These are phyloP conservation scores for Penicillium sp. DNA, from an alignment of 2,329 filamentous ascomycete genomes.

Conservation along the genomic window DNA sequence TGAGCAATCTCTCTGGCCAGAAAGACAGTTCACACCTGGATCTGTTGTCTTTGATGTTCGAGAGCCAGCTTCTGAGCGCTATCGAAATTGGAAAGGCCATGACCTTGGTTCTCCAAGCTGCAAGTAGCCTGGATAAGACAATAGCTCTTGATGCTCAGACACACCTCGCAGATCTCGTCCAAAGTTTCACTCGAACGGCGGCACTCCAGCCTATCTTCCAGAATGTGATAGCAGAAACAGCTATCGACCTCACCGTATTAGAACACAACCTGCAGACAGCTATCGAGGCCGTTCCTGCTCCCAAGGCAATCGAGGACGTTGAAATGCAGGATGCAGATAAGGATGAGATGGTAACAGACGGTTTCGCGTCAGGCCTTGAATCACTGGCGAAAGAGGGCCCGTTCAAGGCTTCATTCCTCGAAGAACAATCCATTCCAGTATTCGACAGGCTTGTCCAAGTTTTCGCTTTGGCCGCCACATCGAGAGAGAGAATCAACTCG, in stretches of 20 bases:
- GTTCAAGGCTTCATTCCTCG: conserved; percentile 45
- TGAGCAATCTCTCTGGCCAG: conserved; percentile 38
- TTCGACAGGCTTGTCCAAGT: conserved; percentile 46
- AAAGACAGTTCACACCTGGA: conserved; percentile 51
- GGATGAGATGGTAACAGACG: conserved; percentile 31
- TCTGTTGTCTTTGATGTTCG: conserved; percentile 44
- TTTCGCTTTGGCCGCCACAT: conserved; percentile 41
- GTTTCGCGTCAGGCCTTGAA: conserved; percentile 40
- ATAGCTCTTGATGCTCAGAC: conserved; percentile 58
- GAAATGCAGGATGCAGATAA: conserved; percentile 53
- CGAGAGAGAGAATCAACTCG: conserved; percentile 35
- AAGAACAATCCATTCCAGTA: conserved; percentile 35
- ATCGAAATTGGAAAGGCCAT: conserved; percentile 38
- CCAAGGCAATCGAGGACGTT: conserved; percentile 56
- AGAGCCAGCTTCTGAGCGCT: conserved; percentile 37
- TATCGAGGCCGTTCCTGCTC: conserved; percentile 63
- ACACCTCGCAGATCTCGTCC: conserved; percentile 69
- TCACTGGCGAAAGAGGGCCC: conserved; percentile 35
- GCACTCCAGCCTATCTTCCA: conserved; percentile 68
- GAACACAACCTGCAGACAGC: conserved; percentile 76
- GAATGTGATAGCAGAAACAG: conserved; percentile 67
- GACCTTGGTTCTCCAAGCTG: conserved; percentile 38
- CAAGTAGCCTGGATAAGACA: conserved; percentile 45
- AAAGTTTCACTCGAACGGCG: conserved; percentile 66
- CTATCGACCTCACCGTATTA: conserved; percentile 74